Base-by-base conservation (phyloP, 164 flowering plant genomes). In the Sextonia rubra region DNA sequence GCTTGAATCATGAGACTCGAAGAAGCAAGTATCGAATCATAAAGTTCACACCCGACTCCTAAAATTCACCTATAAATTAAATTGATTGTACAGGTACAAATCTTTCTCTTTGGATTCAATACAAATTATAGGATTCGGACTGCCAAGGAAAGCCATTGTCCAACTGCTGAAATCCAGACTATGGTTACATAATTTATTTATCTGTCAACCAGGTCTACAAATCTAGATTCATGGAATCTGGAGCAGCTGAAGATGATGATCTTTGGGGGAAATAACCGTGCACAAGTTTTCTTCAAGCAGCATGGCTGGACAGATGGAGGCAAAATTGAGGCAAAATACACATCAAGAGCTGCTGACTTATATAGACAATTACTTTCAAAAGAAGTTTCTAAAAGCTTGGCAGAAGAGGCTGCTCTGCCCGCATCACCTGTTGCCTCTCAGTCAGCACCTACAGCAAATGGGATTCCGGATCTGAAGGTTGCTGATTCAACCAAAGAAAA, bases 291-390 rank as follows among this genome's bases (percentile, higher is more conserved):
- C 85, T 95, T 95, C 80, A 95, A 95, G 83, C 99, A 95, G 76
- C 98, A 95, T 82, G 99, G 99, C 62, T 95, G 99, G 99, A 85
- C 84, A 49, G 99, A 92, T 83, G 98, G 98, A 60, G 98, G 99
- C 20, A 96, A 93, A 88, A 88, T 90, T 75, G 99, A 96, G 85
- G 98, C 99, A 11, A 95, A 93, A 75, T 95, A 93, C 76, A 93
- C 96, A 22, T 93, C 99, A 76, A 91, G 99, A 79, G 97, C 99
- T 84, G 99, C 99, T 66, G 97, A 93, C 0, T 85, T 96, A 56
- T 96, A 96, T 74, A 85, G 85, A 79, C 98, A 96, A 79, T 47
- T 91, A 66, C 94, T 96, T 70, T 71, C 94, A 25, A 95, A 95
- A 84, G 99, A 95, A 84, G 98, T 96, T 80, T 92, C 92, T 73